Evolutionary conservation across 495 filamentous ascomycete genomes (phyloP).

Genomic region (Penicillium bovifimosum): DNA sequence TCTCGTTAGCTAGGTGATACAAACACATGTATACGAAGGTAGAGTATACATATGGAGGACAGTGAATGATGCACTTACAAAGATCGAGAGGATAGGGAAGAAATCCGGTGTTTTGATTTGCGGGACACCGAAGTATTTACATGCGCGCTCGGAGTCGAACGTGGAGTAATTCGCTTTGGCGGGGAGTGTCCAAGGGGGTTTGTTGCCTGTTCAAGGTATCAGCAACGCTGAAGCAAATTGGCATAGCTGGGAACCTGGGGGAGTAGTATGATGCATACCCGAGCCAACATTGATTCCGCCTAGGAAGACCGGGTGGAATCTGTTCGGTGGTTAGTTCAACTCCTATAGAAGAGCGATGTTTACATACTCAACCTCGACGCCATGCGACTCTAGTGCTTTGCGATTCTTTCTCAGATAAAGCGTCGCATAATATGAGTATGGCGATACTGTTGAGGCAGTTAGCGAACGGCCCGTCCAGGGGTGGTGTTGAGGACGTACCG

Average conservation of each 20-base stretch:
- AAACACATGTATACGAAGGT: neutral
- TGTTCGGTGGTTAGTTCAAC: constrained; percentile 21
- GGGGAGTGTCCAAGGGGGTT: constrained; percentile 64
- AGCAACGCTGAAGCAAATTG: neutral
- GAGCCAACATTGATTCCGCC: constrained; percentile 63
- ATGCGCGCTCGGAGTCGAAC: constrained; percentile 52
- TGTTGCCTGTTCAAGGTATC: constrained; percentile 49
- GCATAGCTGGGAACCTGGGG: constrained; percentile 6
- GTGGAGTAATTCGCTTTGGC: constrained; percentile 55
- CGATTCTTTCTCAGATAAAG: constrained; percentile 52
- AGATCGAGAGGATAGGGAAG: constrained; percentile 48
- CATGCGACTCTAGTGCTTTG: constrained; percentile 47
- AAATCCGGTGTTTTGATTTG: constrained; percentile 40
- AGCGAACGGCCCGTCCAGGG: neutral
- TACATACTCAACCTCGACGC: constrained; percentile 57
- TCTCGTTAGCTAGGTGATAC: neutral
- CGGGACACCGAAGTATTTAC: constrained; percentile 47
- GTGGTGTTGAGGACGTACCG: constrained; percentile 13
- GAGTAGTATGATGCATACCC: constrained; percentile 31
- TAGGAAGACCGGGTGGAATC: constrained; percentile 66
- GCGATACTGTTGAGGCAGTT: constrained; percentile 49
- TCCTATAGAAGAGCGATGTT: neutral
- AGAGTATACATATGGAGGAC: neutral
- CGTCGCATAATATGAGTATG: constrained; percentile 63
- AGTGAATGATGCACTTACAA: constrained; percentile 24